A percentile compares a stretch with the other conserved stretches of the same genome.
These are phyloP conservation scores for Yarrowia deformans DNA, from an alignment of 805 yeast species.

Conservation along the genomic window DNA sequence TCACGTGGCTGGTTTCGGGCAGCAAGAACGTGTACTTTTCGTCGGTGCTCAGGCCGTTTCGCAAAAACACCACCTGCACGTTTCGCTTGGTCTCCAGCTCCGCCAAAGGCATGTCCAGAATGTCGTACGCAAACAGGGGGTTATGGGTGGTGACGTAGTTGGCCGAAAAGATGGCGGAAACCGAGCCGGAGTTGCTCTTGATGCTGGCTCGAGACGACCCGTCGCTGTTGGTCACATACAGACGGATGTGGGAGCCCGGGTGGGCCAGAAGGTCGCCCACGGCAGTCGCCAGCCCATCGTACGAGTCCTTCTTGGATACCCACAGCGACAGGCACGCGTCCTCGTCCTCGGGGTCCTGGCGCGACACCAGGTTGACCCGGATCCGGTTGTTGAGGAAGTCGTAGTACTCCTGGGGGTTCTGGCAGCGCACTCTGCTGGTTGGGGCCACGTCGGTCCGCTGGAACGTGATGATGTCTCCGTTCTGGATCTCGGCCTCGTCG, in stretches of 20 bases:
- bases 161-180: conserved; percentile 49
- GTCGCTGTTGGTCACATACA: conserved; percentile 70
- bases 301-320: conserved; percentile 68
- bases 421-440: conserved; percentile 30
- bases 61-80: conserved; percentile 14
- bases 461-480: conserved; percentile 52
- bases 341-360: conserved; percentile 40
- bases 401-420: conserved; percentile 47
- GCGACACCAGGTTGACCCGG: conserved; percentile 44
- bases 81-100: conserved; percentile 74
- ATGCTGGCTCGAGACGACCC: conserved; percentile 54
- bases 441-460: conserved; percentile 45
- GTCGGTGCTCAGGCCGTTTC: not conserved
- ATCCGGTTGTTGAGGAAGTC: conserved; percentile 49
- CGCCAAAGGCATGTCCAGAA: conserved; percentile 72
- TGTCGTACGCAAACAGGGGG: conserved; percentile 68
- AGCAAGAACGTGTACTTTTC: conserved; percentile 18
- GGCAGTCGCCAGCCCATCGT: conserved; percentile 65
- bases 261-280: conserved; percentile 63
- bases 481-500: conserved; percentile 48
- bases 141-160: conserved; percentile 41
- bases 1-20: conserved; percentile 23
- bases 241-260: conserved; percentile 67
- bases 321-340: conserved; percentile 56
- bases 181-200: conserved; percentile 48